Evolutionary conservation across 148 eudicot genomes (phyloP).

Genomic region (Tetragonia tetragonoides): DNA sequence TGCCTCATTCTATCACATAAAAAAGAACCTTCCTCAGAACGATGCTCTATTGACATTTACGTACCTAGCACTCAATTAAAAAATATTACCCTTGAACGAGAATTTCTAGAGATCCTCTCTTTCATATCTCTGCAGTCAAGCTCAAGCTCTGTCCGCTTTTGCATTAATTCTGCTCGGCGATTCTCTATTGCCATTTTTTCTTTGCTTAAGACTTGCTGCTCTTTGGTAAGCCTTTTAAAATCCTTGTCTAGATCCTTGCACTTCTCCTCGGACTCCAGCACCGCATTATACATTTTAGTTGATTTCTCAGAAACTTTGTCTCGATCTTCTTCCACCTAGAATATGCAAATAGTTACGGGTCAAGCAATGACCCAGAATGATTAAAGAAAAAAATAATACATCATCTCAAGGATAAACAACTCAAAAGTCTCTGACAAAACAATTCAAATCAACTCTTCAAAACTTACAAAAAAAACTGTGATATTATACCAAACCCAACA

Average conservation of each 20-base stretch:
- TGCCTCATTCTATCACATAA: slow-evolving; percentile 65
- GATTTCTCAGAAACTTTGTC: slow-evolving; percentile 68
- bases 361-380: not conserved
- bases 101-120: slow-evolving; percentile 63
- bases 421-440: not conserved
- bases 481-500: not conserved
- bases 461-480: not conserved
- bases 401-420: not conserved
- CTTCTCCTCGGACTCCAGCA: slow-evolving; percentile 78
- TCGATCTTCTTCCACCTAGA: slow-evolving; percentile 78
- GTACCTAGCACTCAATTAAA: not conserved
- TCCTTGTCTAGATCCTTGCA: slow-evolving; percentile 74
- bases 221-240: slow-evolving; percentile 75
- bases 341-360: not conserved
- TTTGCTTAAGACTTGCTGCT: slow-evolving; percentile 67
- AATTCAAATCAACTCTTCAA: not conserved
- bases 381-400: not conserved
- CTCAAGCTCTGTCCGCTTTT: slow-evolving; percentile 73
- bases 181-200: slow-evolving; percentile 81
- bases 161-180: slow-evolving; percentile 63
- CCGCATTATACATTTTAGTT: slow-evolving; percentile 58
- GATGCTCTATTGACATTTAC: not conserved
- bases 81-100: slow-evolving; percentile 55
- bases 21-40: not conserved
- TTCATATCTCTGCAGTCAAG: slow-evolving; percentile 80